Evolutionary conservation across 768 basidiomycete species (phyloP), one percentile per base, ranked within the genome.

Genomic region (Brasilioporus rufonigricans): DNA sequence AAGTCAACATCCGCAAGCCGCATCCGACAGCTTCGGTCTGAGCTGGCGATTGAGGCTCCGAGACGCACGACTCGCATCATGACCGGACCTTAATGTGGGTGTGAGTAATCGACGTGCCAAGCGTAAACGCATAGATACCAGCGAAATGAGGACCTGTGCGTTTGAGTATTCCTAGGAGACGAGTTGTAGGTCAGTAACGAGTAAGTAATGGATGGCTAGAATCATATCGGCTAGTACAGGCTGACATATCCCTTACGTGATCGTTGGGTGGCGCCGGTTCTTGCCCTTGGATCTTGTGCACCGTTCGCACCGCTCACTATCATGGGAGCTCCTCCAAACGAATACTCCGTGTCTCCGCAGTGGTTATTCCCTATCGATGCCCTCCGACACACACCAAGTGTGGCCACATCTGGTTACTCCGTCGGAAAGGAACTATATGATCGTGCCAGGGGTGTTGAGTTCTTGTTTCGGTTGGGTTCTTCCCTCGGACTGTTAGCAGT

Each of bases 361-460:
- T 92, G 90, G 90, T 63, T 89, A 1, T 91, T 92, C 63, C 76
- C 84, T 40, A 58, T 85, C 40, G 75, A 80, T 36, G 78, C 84
- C 13, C 74, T 92, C 18, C 67, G 76, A 44, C 70, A 70, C 29
- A 85, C 86, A 0, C 89, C 90, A 8, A 83, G 84, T 18, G 69
- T 71, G 21, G 75, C 74, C 62, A 73, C 73, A 14, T 74, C 85
- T n/a, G 60, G 57, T 13, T 73, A 74, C 26, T 61, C 76, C 18
- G 65, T 88, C 24, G 78, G 84, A 60, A 84, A 80, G 59, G 87
- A 93, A 66, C 77, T 92, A 21, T 87, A 87, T 65, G 89, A 91
- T 63, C 79, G 92, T 50, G 83, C 87, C 36, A 79, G 86, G 71
- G 91, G 91, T 31, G 80, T 93, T 56, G 91, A 93, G 66, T 92